These are phyloP conservation scores for Penicillium simplicissimum DNA, from an alignment of 495 filamentous ascomycete genomes.

Conservation along the genomic window DNA sequence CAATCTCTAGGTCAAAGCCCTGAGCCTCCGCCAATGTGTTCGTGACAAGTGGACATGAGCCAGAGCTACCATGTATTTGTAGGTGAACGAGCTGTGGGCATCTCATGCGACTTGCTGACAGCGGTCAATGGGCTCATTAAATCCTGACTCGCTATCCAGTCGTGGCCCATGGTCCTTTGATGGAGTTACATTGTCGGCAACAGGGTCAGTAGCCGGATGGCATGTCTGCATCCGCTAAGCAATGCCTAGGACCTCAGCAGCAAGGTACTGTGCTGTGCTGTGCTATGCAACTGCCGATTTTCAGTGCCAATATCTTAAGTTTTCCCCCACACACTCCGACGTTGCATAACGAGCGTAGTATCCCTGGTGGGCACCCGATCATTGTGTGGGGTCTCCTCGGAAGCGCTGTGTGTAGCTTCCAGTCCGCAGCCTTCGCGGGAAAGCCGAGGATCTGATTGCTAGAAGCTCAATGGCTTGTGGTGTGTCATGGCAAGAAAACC, in stretches of 20 bases:
- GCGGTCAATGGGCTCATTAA: neutral
- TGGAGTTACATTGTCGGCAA: neutral
- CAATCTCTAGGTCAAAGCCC: no score
- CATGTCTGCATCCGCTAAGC: neutral
- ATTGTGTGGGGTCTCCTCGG: neutral
- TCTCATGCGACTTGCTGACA: neutral
- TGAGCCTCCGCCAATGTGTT: no score
- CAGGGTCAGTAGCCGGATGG: neutral
- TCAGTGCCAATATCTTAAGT: neutral
- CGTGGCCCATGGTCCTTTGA: neutral
- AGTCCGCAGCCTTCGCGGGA: neutral
- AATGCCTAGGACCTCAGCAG: neutral
- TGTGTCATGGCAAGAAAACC: neutral
- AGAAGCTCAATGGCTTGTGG: neutral
- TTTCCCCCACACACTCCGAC: conserved; percentile 6
- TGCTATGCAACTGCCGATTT: neutral
- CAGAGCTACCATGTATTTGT: no score
- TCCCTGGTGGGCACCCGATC: neutral
- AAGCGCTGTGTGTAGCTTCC: neutral
- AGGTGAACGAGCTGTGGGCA: no score
- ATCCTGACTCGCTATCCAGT: neutral
- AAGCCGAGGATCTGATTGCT: neutral
- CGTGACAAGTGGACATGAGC: no score
- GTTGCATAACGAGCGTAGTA: neutral
- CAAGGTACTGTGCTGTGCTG: neutral